Evolutionary conservation across 2,329 filamentous ascomycete genomes (phyloP).

Genomic region (Aspergillus sergii): DNA sequence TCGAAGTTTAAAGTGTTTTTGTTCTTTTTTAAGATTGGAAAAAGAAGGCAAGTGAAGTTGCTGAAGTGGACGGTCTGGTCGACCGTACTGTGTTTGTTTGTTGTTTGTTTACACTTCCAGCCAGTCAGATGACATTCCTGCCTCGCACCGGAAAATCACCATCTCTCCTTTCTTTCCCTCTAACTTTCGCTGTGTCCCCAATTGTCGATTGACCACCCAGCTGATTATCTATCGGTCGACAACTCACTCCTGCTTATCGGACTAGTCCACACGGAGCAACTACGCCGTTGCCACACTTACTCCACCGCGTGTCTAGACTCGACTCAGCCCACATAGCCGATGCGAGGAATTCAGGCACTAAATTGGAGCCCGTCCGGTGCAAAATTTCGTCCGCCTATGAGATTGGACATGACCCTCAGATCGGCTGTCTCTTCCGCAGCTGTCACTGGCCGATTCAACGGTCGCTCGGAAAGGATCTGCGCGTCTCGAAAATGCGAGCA

Average conservation of each 20-base stretch:
- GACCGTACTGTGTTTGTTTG: not conserved
- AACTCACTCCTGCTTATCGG: not conserved
- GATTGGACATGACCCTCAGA: not conserved
- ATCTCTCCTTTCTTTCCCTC: not conserved
- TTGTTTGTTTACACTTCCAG: not conserved
- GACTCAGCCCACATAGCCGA: not conserved
- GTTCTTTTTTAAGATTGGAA: too few species aligned
- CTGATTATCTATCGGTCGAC: not conserved
- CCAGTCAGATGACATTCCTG: not conserved
- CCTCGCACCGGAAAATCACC: not conserved
- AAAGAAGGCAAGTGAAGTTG: too few species aligned
- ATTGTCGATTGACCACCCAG: not conserved
- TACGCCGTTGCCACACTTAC: slow-evolving; percentile 2
- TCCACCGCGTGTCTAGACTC: slow-evolving; percentile 1
- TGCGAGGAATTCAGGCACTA: not conserved
- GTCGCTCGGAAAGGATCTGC: not conserved
- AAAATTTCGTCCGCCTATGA: not conserved
- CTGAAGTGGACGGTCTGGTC: not conserved
- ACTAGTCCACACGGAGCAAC: not conserved
- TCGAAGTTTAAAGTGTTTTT: not conserved
- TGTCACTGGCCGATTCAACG: not conserved
- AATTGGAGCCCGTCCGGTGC: not conserved
- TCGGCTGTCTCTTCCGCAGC: not conserved
- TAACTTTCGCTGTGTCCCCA: not conserved
- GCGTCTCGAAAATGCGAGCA: not conserved